phyloP scores from a whole-genome alignment of 139 green algal species.

The Haematococcus lacustris region DNA sequence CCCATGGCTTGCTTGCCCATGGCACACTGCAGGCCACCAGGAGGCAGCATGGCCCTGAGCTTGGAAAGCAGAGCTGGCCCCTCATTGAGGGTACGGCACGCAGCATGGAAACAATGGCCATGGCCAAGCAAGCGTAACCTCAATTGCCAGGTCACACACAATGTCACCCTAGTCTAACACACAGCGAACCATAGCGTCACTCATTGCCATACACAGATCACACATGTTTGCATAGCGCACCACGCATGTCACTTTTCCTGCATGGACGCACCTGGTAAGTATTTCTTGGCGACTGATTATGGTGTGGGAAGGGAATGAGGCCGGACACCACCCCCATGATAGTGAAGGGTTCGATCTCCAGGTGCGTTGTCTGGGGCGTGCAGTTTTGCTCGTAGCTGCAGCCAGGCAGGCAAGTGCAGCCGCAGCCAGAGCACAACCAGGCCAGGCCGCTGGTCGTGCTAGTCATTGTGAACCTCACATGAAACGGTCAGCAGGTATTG shows the following conservation, averaged over 20 bases:
- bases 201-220: too few relatives aligned
- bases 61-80: too few relatives aligned
- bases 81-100: too few relatives aligned
- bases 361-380: slow-evolving; percentile 70
- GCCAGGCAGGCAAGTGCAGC: too few relatives aligned
- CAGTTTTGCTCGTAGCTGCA: slow-evolving; percentile 27
- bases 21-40: slow-evolving; percentile 66
- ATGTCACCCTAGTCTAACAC: too few relatives aligned
- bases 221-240: too few relatives aligned
- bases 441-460: slow-evolving; percentile 55
- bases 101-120: too few relatives aligned
- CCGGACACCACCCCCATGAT: slow-evolving; percentile 96
- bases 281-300: slow-evolving; percentile 99
- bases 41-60: neutral
- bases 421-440: slow-evolving; percentile 91
- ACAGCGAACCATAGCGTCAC: too few relatives aligned
- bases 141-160: too few relatives aligned
- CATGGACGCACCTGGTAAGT: slow-evolving; percentile 87
- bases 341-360: slow-evolving; percentile 98
- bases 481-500: too few relatives aligned
- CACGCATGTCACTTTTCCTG: neutral
- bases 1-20: slow-evolving; percentile 99
- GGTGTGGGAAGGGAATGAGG: slow-evolving; percentile 96
- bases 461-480: too few relatives aligned
- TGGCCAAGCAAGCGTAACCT: too few relatives aligned